These are phyloP conservation scores for Trichoderma sp. DNA, from an alignment of 2,329 filamentous ascomycete genomes.

Conservation along the genomic window DNA sequence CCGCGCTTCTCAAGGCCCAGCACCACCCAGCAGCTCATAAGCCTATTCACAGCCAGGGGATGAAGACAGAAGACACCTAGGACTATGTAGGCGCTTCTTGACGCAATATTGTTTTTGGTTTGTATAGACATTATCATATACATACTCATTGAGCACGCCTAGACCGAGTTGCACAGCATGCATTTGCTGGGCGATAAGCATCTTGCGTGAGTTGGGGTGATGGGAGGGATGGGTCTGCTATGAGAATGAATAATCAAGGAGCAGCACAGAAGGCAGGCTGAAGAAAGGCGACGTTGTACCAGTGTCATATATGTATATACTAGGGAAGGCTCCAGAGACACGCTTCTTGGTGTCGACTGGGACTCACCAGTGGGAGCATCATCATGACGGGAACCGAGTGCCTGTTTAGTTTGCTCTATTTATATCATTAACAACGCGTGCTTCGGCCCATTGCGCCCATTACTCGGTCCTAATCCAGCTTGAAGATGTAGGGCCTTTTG, in stretches of 20 bases:
- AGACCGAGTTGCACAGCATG: constrained; percentile 5
- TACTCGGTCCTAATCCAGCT: constrained; percentile 9
- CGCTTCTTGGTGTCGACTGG: too few relatives aligned
- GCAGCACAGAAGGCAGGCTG: background rate
- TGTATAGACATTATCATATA: constrained; percentile 22
- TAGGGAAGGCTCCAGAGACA: background rate
- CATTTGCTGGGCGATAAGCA: background rate
- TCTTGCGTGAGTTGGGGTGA: background rate
- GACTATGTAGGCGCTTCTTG: background rate
- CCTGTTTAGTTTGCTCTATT: constrained; percentile 20
- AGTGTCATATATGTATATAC: background rate
- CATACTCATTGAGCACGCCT: constrained; percentile 2
- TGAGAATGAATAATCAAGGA: constrained; percentile 4
- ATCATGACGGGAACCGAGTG: constrained; percentile 19
- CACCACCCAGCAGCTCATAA: constrained; percentile 2
- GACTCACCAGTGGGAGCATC: background rate
- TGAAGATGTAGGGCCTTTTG: constrained; percentile 8
- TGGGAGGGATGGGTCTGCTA: background rate
- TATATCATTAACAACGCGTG: constrained; percentile 18
- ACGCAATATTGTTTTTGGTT: constrained; percentile 18
- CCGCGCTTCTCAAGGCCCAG: constrained; percentile 29
- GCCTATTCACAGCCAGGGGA: too few relatives aligned
- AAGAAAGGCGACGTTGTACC: background rate
- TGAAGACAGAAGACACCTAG: background rate
- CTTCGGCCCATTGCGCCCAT: constrained; percentile 23